Evolutionary conservation across 352 stramenopile genomes (phyloP), one percentile per base, ranked within the genome.

Genomic region (Phytophthora nicotianae): DNA sequence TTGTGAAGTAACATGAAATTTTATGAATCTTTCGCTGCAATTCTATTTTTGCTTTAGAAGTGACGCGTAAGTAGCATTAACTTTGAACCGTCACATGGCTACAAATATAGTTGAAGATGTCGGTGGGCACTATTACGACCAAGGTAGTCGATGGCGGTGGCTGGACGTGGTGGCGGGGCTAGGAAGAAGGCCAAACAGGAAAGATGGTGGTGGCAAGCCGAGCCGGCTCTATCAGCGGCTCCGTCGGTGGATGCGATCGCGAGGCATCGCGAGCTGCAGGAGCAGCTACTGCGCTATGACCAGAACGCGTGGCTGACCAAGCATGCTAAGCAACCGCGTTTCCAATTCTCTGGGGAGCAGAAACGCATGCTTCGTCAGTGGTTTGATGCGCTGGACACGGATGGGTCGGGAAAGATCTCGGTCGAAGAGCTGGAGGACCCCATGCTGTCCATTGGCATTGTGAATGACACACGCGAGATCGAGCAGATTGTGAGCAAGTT

Each of bases 371-470:
- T 93, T 16, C 74, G 72, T 11, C 81, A 89, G 50, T 93, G 84
- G 84, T 93, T 93, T 58, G 72, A 93, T 21, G 76, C 78, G 5
- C 58, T 93, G 17, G 84, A 93, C 56, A 59, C 78, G 2, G 81
- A 93, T 48, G 68, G 75, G 0, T 91, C 79, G 0, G 84, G 84
- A 8, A 91, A 86, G 66, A 89, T 93, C 41, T 89, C 76, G 0
- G 81, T 89, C 2, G 81, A 93, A 64, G 83, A 91, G 21, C 72
- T 93, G 9, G 75, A 93, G 40, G 81, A 93, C 50, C 79, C 82
- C 21, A 89, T 93, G 79, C 75, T 93, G 10, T 90, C 84, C 17
- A 89, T 93, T 21, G 84, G 84, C 14, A 81, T 91, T 20, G 84
- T 89, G 43, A 88, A 72, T 23, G 83, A 89, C 35, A 79, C 75